These are phyloP conservation scores for Ogataea methylovora DNA, from an alignment of 805 yeast species.

Conservation along the genomic window DNA sequence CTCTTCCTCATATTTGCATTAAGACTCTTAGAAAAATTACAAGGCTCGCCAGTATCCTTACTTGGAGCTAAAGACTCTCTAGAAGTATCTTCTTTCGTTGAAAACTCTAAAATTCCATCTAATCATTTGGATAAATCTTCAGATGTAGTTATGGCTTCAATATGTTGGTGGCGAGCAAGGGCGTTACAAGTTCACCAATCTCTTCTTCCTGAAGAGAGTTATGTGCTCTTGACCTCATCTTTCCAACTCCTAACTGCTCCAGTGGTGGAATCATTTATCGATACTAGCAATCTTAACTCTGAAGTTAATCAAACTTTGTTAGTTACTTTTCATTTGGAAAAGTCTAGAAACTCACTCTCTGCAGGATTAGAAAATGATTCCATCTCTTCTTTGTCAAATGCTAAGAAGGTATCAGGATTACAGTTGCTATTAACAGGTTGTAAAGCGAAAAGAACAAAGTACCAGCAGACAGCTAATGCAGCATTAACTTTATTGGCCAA, in stretches of 20 bases:
- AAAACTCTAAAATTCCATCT: constrained; percentile 10
- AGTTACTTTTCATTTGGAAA: constrained; percentile 53
- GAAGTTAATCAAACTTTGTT: constrained; percentile 27
- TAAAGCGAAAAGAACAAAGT: constrained; percentile 80
- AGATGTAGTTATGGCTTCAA: constrained; percentile 36
- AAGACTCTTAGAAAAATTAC: constrained; percentile 34
- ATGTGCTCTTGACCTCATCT: constrained; percentile 32
- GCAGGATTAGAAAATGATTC: constrained; percentile 59
- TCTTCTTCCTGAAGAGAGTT: constrained; percentile 52
- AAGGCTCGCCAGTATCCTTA: constrained; percentile 20
- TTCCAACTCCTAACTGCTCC: constrained; percentile 30
- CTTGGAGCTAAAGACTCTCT: constrained; percentile 4
- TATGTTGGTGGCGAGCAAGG: constrained; percentile 73
- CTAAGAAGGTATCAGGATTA: constrained; percentile 51
- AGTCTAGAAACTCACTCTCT: constrained; percentile 55
- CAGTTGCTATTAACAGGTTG: constrained; percentile 76
- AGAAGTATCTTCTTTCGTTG: constrained; percentile 16
- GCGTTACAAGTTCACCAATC: constrained; percentile 58
- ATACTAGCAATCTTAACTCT: constrained; percentile 24
- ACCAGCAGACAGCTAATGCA: constrained; percentile 64
- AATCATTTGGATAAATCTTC: constrained; percentile 6
- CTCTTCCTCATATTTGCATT: constrained; percentile 36
- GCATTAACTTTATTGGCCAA: constrained; percentile 73
- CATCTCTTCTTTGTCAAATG: constrained; percentile 45
- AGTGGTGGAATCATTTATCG: constrained; percentile 25